phyloP scores from a whole-genome alignment of 345 rosid species.

The Brassica napus region Da-Ae NC_063444.1:41003001-41003500 shows the following conservation, averaged over 20 bases:
- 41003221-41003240: slow-evolving; percentile 52
- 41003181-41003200: slow-evolving; percentile 62
- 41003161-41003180: slow-evolving; percentile 51
- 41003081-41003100: slow-evolving; percentile 39
- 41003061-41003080: slow-evolving; percentile 23
- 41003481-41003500: slow-evolving; percentile 2
- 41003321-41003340: neutral
- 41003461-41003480: slow-evolving; percentile 18
- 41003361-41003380: slow-evolving; percentile 1
- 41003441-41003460: slow-evolving; percentile 57
- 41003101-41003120: slow-evolving; percentile 35
- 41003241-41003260: slow-evolving; percentile 47
- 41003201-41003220: slow-evolving; percentile 58
- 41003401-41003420: slow-evolving; percentile 43
- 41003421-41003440: slow-evolving; percentile 56
- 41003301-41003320: neutral
- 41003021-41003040: slow-evolving; percentile 21
- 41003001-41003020: slow-evolving; percentile 21
- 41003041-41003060: slow-evolving; percentile 28
- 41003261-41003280: neutral
- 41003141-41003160: slow-evolving; percentile 23
- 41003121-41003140: slow-evolving; percentile 14
- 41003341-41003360: neutral
- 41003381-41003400: neutral
- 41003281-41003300: neutral